Base-by-base conservation (phyloP, 768 basidiomycete species). In the Rhizopogon roseolus region DNA sequence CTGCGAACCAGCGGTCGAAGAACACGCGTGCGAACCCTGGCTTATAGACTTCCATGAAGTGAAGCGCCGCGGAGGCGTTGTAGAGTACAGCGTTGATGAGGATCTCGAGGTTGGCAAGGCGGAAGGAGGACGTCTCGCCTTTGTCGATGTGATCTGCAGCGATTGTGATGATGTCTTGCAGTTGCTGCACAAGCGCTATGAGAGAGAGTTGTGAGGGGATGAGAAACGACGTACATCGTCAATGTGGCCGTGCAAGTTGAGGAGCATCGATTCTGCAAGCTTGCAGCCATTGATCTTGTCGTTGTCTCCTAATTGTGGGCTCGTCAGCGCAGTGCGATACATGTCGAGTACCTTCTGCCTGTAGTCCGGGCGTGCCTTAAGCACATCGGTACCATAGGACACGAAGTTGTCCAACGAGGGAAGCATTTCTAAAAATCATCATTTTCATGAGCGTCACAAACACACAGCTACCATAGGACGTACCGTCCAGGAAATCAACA, bases 401-500 rank as follows among this genome's bases (percentile, higher is more conserved):
- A 96, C 76, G 65, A 92, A 90, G 76, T 94, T 95, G 73, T 93
- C 90, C 53, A 96, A 69, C 5, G 87, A 84, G 10, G 90, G 90
- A 25, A 92, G 78, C 90, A 93, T 94, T 66, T 95, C 92, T 85
- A 38, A 13, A 40, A n/a, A 40, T n/a, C 16, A 14, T 4, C 42
- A 45, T 7, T 17, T 29, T 6, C 9, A 34, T 52, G 22, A 55
- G 54, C 13, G 32, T 22, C 36, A 41, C 8, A 29, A 36, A 5
- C 27, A 49, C 6, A 10, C 19, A 52, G 8, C 14, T 27, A 3
- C 16, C 16, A 14, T 7, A 4, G 25, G 19, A 46, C 77, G 52
- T 49, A 87, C 92, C 92, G 60, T 93, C 90, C 51, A 95, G 76
- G 76, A 91, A 95, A 70, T 93, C 91, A 38, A 88, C 72, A 14